Base-by-base conservation (phyloP, 768 basidiomycete species). In the Lentinula raphanica region DNA sequence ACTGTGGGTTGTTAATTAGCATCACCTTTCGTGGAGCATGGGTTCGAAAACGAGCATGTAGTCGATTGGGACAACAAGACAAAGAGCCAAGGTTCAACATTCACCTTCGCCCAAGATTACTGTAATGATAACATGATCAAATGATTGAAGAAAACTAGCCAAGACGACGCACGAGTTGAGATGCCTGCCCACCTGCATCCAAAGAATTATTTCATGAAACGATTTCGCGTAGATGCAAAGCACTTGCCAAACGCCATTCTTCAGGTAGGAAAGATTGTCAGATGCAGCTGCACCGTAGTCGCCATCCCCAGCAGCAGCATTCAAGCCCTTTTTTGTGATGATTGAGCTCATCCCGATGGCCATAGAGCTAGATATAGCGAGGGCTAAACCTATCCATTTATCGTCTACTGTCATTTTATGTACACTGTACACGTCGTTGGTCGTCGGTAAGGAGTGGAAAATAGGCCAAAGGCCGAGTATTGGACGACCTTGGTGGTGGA, bases 251-350 rank as follows among this genome's bases (percentile, higher is more conserved):
- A 94, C 87, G 31, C 92, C 90, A 76, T 92, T 98, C 65, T 78
- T 82, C 49, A 99, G 76, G 70, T 98, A 99, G 9, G 89, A 74
- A 63, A 88, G 80, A 68, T 90, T 89, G 56, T 95, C 94, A 1
- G 92, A 90, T 44, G 90, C 87, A 49, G 79, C 72, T 50, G 61
- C 63, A n/a, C 63, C 65, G 63, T 83, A 81, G 32, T 79, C 69
- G 15, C 79, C 77, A 58, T 76, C 69, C 50, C 74, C 78, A 3
- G 85, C 85, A 45, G 95, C 90, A 66, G 94, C 92, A 62, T 90
- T 97, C 25, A 98, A 75, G 23, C 96, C 96, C 96, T 97, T 98
- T 84, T 99, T 99, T 17, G 96, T 99, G 69, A 99, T 96, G 68
- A 99, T 97, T 71, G 94, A 97, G 72, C 94, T 96, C 38, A 89